Conservation (phyloP, 2,329 filamentous ascomycete species). For the Drechslerella dactyloides region DNA sequence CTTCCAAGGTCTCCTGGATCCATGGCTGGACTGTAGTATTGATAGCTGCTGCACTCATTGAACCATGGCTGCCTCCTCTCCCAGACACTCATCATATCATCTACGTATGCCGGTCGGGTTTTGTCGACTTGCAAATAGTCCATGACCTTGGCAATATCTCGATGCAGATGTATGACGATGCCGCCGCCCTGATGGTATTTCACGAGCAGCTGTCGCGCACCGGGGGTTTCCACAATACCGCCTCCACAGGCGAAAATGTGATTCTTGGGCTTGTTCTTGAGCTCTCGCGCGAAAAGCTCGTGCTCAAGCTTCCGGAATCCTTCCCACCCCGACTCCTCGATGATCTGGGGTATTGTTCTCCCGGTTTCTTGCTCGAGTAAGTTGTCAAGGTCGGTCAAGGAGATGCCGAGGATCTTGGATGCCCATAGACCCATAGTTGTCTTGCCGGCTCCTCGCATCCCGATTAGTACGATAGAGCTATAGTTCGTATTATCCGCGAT, state of each 20-base stretch:
- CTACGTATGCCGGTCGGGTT: conserved; percentile 87
- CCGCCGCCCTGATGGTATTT: conserved; percentile 78
- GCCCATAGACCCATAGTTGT: conserved; percentile 91
- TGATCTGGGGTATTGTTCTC: conserved; percentile 83
- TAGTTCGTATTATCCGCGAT: conserved; percentile 33
- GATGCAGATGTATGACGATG: conserved; percentile 83
- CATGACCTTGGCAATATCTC: conserved; percentile 85
- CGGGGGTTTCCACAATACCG: conserved; percentile 84
- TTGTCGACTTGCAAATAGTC: conserved; percentile 88
- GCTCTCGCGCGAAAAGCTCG: conserved; percentile 72
- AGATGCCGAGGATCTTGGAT: conserved; percentile 73
- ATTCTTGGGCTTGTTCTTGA: conserved; percentile 75
- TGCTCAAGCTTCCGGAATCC: conserved; percentile 83
- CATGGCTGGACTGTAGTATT: conserved; percentile 81
- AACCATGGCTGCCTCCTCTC: conserved; percentile 87
- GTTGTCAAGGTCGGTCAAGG: conserved; percentile 84
- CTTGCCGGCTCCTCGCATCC: conserved; percentile 96
- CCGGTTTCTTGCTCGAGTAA: conserved; percentile 78
- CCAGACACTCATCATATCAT: conserved; percentile 91
- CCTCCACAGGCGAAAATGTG: conserved; percentile 93
- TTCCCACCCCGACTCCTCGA: conserved; percentile 80
- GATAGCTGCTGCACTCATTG: conserved; percentile 88
- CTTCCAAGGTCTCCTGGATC: conserved; percentile 62
- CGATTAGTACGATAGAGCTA: conserved; percentile 85
- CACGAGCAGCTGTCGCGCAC: conserved; percentile 76